Conservation (phyloP, 805 yeast genomes). For the Zygosaccharomyces siamensis region DNA sequence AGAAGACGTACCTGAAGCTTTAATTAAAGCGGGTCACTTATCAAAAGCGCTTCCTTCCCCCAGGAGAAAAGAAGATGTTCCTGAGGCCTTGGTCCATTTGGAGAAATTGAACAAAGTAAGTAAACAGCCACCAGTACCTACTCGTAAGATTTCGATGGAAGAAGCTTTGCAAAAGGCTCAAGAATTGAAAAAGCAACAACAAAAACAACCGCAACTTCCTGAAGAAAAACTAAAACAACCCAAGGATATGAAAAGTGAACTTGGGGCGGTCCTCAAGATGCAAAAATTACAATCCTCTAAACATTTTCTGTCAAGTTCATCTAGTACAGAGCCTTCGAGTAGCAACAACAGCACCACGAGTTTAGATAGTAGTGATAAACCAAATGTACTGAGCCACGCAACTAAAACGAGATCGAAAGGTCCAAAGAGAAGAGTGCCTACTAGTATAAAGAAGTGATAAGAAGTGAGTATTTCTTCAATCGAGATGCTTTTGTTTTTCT, state of each 20-base stretch:
- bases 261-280: conserved; percentile 16
- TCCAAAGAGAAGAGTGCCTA: conserved; percentile 39
- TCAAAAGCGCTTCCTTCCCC: conserved; percentile 19
- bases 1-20: conserved; percentile 17
- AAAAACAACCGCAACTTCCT: not conserved
- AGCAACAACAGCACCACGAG: not conserved
- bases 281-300: conserved; percentile 4
- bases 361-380: not conserved
- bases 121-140: conserved; percentile 25
- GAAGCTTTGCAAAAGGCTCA: conserved; percentile 27
- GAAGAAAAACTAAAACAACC: not conserved
- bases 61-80: conserved; percentile 2
- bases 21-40: conserved; percentile 11
- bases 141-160: conserved; percentile 30
- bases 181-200: conserved; percentile 9
- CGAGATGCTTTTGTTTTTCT: not conserved
- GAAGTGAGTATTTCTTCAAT: not conserved
- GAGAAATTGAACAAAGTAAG: conserved; percentile 12
- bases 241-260: conserved; percentile 7
- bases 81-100: conserved; percentile 21
- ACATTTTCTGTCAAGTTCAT: not conserved
- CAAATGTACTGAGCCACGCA: conserved; percentile 22
- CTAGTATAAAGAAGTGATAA: conserved; percentile 4
- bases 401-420: conserved; percentile 37
- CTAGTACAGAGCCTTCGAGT: not conserved